Evolutionary conservation across 345 rosid species (phyloP), one percentile per base, ranked within the genome.

Genomic region (Bretschneidera sinensis): DNA sequence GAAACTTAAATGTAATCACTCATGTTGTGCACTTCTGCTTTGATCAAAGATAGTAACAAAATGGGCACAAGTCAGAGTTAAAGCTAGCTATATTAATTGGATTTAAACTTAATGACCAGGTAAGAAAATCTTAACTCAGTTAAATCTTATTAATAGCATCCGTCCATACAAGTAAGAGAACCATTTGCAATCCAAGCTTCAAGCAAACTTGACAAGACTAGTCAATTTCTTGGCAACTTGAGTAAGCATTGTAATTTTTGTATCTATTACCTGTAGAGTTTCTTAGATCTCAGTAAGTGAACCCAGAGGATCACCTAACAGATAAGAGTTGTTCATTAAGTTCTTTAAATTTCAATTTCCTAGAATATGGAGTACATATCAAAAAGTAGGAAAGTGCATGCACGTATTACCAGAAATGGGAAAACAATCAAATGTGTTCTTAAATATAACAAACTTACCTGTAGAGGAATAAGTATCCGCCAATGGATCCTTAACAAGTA

Each of bases 391-490:
- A 39, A 39, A 39, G 45, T 7, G n/a, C n/a, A n/a, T 39, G 15
- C 45, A 39, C 1, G 2, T 9, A 33, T 48, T 56, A 51, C n/a
- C 18, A 33, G n/a, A 48, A 49, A 17, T 28, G 9, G 25, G 39
- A 19, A 51, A 72, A 49, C 13, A 51, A 61, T 17, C 51, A 47
- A 59, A 71, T 17, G 43, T 16, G 16, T 20, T 16, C 2, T 20
- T 21, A 24, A 6, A 43, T 28, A 60, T 15, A 21, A 21, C 1
- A 51, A 49, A 62, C 83, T 51, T 69, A 69, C 99, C 91, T 94
- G 95, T 51, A 90, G 68, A 0, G 99, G 97, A 66, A 94, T 79
- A 73, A 85, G 76, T 72, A 94, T 83, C 69, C 96, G 80, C 95
- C 89, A 82, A 63, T 90, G 75, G 51, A 95, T 88, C 84, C 92